Evolutionary conservation across 257 asterid species (phyloP), one percentile per base, ranked within the genome.

Genomic region (Solanum boliviense): DNA sequence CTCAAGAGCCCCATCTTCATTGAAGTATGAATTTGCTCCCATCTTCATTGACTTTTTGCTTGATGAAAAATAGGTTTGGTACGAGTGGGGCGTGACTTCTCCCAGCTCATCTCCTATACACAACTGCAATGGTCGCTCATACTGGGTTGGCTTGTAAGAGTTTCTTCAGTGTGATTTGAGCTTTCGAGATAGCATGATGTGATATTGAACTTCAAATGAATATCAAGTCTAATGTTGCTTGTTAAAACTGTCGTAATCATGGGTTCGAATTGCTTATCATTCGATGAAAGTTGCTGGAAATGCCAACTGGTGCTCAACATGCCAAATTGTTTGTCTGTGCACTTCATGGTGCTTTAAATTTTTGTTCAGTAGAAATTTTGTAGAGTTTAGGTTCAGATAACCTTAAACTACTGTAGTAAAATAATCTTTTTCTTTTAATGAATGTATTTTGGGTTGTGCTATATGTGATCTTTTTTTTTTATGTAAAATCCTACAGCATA

Each of bases 81-180:
- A 97, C 44, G 99, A 97, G 92, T 95, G 99, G 99, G 91, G 95
- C 32, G 97, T 95, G 88, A 87, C 92, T 38, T 95, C 98, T 52
- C 99, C 99, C 39, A 87, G 91, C 56, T 87, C 96, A 60, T 91
- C 94, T 20, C 95, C 98, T 68, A 86, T 97, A 91, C 99, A 97
- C 94, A 97, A 97, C 92, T 92, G 95, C 44, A 95, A 94, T 41
- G 99, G 99, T 5, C 98, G 98, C 44, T 97, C 98, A 4, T 94
- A 97, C 86, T 97, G 99, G 99, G 99, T 97, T 36, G 99, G 99
- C 75, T 94, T 97, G 75, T 94, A 93, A 46, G 68, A 18, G 31
- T 81, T 81, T 81, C 68, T 46, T 81, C 85, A 46, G 35, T 16
- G 29, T 44, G 16, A 15, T 29, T 36, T 81, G 68, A n/a, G 67